Evolutionary conservation across 2,329 filamentous ascomycete species (phyloP).

Genomic region (Stachybotrys elegans): DNA sequence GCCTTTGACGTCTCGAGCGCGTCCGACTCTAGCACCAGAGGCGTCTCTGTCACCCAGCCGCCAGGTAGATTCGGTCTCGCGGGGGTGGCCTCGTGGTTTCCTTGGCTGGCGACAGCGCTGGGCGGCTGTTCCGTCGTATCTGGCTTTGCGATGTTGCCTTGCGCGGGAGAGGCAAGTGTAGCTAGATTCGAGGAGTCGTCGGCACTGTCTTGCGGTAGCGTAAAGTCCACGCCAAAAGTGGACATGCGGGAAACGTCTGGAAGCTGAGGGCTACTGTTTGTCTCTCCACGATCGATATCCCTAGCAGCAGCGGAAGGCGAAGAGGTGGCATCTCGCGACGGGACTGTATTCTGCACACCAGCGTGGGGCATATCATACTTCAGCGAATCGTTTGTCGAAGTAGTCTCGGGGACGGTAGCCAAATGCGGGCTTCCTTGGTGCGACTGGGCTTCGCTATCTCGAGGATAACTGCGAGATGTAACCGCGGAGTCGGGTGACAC

Average conservation of each 20-base stretch:
- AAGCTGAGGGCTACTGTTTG: conserved; percentile 51
- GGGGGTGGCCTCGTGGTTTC: neutral
- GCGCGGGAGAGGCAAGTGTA: neutral
- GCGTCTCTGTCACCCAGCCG: conserved; percentile 1
- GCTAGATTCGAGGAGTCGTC: conserved; percentile 1
- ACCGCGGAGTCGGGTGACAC: too few species aligned
- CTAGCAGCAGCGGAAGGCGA: neutral
- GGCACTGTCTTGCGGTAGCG: conserved; percentile 23
- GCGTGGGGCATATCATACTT: too few species aligned
- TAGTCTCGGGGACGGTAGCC: too few species aligned
- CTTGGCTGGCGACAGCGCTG: neutral
- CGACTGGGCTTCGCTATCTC: too few species aligned
- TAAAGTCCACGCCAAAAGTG: conserved; percentile 53
- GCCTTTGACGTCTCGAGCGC: neutral
- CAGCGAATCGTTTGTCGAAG: too few species aligned
- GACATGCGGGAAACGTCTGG: conserved; percentile 56
- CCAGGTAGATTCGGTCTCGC: neutral
- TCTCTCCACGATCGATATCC: conserved; percentile 20
- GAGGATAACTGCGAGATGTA: too few species aligned
- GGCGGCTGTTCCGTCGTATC: conserved; percentile 3
- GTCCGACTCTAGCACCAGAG: too few species aligned
- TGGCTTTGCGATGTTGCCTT: conserved; percentile 1
- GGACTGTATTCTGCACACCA: too few species aligned
- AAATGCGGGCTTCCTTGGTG: too few species aligned
- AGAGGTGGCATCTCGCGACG: too few species aligned